Base-by-base conservation (phyloP, 192 early-diverging fungal genomes). In the Geosiphon pyriformis region DNA sequence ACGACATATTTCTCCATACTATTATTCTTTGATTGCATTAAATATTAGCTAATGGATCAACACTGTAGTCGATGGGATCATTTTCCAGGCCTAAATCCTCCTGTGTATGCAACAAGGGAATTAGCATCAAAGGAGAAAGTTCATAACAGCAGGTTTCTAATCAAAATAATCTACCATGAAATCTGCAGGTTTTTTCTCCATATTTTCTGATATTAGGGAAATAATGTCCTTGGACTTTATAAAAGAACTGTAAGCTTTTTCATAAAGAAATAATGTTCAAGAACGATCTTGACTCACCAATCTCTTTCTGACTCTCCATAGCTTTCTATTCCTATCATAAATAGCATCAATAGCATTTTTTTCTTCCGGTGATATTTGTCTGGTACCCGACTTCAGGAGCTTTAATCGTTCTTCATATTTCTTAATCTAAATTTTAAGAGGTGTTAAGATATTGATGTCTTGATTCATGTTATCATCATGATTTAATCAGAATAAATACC, bases 221-320 rank as follows among this genome's bases (percentile, higher is more conserved):
- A 78, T 75, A 62, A 78, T 78, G 49, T 74, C 79, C 27, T 29
- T n/a, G 59, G 11, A 65, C 37, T 47, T 33, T 8, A 8, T 12
- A 7, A 30, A 27, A 34, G 15, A 48, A 23, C 18, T 33, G 37
- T 10, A 17, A 31, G 32, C 30, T 25, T 10, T 33, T 22, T 17
- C n/a, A 22, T 57, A 18, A 20, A 51, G 42, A 6, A 25, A 23
- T 17, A 11, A 3, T 22, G 4, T 4, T 12, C 42, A 35, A 2
- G 17, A 25, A 30, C 57, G 3, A 77, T 35, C 42, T 17, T 4
- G 53, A 2, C n/a, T 61, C 67, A 80, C 74, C 70, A 77, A 26
- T 56, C 64, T 74, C 26, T 72, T 72, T 68, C 73, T 70, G 37
- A 74, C 37, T 34, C 33, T 63, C 78, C 76, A 82, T 10, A 77